These are phyloP conservation scores for Fusarium concolor DNA, from an alignment of 2,329 filamentous ascomycete genomes.

Conservation along the genomic window DNA sequence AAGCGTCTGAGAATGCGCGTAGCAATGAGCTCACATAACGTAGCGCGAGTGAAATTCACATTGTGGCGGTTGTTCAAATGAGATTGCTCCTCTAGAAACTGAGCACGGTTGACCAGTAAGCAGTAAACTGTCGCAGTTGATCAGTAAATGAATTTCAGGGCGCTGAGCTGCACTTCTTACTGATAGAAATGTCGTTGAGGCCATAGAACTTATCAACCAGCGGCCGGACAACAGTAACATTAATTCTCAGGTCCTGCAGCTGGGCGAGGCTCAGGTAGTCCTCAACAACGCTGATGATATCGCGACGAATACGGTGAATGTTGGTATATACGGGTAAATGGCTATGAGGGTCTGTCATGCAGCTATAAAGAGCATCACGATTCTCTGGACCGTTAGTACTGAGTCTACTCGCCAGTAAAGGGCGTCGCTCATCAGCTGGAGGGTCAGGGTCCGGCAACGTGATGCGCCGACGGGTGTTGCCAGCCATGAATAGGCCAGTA, in stretches of 20 bases:
- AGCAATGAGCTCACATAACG: constrained; percentile 83
- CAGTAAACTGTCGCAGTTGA: constrained; percentile 72
- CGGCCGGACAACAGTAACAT: constrained; percentile 81
- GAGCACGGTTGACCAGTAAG: constrained; percentile 81
- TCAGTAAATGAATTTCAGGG: constrained; percentile 9
- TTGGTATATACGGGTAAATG: constrained; percentile 80
- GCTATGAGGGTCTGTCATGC: constrained; percentile 67
- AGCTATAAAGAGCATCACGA: constrained; percentile 60
- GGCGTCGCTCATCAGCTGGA: constrained; percentile 50
- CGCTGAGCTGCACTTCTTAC: constrained; percentile 54
- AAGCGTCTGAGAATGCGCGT: constrained; percentile 81
- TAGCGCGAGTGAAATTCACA: constrained; percentile 81
- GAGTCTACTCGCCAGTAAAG: constrained; percentile 49
- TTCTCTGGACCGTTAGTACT: constrained; percentile 47
- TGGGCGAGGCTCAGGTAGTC: constrained; percentile 77
- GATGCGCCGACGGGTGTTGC: constrained; percentile 47
- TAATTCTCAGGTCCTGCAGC: constrained; percentile 83
- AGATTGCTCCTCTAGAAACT: constrained; percentile 82
- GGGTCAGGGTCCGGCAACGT: constrained; percentile 45
- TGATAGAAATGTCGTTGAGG: constrained; percentile 81
- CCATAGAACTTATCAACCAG: constrained; percentile 87
- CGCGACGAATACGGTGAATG: constrained; percentile 77
- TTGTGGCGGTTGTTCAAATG: constrained; percentile 83
- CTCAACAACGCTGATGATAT: constrained; percentile 72
- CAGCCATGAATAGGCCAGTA: constrained; percentile 38